Percentiles rank a stretch among this genome's conserved stretches.
Evolutionary conservation across 2,329 filamentous ascomycete species (phyloP).

Genomic region (Rhinocladiella similis): DNA sequence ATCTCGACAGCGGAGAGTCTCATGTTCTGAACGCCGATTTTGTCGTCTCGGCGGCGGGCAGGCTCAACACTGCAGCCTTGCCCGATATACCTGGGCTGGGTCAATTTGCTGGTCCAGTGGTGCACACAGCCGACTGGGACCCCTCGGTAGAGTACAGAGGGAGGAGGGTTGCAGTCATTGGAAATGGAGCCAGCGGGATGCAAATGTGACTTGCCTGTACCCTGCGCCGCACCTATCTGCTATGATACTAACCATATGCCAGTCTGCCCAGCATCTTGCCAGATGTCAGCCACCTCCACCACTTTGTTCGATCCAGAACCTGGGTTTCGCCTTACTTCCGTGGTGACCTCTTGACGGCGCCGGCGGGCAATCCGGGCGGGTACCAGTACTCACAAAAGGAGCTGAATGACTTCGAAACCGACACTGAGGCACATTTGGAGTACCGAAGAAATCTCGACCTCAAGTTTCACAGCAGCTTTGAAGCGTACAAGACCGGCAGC

Average conservation of each 20-base stretch:
- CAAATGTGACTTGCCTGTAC: background rate
- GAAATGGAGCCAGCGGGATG: conserved; percentile 60
- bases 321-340: conserved; percentile 1
- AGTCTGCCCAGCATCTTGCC: conserved; percentile 1
- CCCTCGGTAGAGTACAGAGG: conserved; percentile 56
- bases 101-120: conserved; percentile 30
- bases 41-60: conserved; percentile 58
- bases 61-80: conserved; percentile 54
- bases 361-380: conserved; percentile 4
- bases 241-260: too few relatives aligned
- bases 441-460: conserved; percentile 11
- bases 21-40: conserved; percentile 39
- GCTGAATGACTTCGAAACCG: conserved; percentile 2
- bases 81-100: conserved; percentile 30
- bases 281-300: background rate
- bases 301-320: background rate
- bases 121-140: conserved; percentile 35
- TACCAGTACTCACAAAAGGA: conserved; percentile 13
- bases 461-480: conserved; percentile 6
- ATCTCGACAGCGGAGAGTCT: conserved; percentile 2
- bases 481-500: background rate
- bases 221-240: too few relatives aligned
- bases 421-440: conserved; percentile 10
- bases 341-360: background rate
- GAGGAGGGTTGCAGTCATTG: conserved; percentile 63